Evolutionary conservation across 768 basidiomycete species (phyloP), one percentile per base, ranked within the genome.

Genomic region (Termitomyces sp.): DNA sequence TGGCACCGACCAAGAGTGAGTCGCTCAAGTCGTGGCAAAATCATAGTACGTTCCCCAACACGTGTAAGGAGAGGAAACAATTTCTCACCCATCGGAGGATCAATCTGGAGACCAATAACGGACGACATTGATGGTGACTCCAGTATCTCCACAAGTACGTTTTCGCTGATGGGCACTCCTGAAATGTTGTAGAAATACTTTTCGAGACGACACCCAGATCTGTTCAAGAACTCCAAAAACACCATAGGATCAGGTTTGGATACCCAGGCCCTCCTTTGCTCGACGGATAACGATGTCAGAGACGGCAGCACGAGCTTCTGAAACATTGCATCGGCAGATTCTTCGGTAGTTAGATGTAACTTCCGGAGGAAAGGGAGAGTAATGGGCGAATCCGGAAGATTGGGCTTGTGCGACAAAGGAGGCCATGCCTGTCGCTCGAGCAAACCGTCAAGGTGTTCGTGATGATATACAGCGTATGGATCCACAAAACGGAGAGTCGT

Each of bases 171-270:
- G 7, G 20, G 55, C 4, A 9, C 34, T 5, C 39, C 36, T 4
- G 33, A 5, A 27, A 52, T 45, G 18, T 52, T 34, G 55, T 46
- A 56, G 8, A 32, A 40, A 6, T 33, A 53, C 20, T 40, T 52
- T 22, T 53, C 27, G 20, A 60, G 51, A 13, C 7, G 18, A 27
- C 59, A 60, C 5, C 47, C 34, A 26, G 59, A 56, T 47, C 59
- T 45, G 20, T 30, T 44, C 18, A 56, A 22, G 27, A 60, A 51
- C 20, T 60, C 59, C 7, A 12, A 20, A 36, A 53, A 53, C 2
- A 39, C 13, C 0, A 22, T 14, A 12, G 51, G 44, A 4, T 46
- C 49, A 8, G 53, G 53, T 34, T 20, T 32, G 43, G 16, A 14
- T n/a, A 47, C 6, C 43, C 30, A 48, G 16, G 43, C 46, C 32